Percentiles rank a stretch among this genome's conserved stretches.
phyloP scores from a whole-genome alignment of 176 grass and related monocot species.

The Ananas comosus region DNA sequence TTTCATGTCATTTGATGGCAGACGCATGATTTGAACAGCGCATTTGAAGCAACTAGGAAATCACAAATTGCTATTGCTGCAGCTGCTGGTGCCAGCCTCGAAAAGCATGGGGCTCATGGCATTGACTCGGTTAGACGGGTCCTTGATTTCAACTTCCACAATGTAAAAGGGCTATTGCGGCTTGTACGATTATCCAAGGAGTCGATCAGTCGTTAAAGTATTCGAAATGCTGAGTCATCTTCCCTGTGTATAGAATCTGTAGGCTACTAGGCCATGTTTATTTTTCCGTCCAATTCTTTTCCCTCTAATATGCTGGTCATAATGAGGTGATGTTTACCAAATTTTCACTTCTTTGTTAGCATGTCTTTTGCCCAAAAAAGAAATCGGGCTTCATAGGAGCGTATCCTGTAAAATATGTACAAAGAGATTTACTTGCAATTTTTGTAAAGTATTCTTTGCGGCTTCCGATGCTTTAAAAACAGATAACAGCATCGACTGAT shows the following conservation, averaged over 20 bases:
- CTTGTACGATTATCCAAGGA: conserved; percentile 68
- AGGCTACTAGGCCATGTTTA: background rate
- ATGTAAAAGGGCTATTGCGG: conserved; percentile 54
- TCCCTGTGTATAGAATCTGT: conserved; percentile 4
- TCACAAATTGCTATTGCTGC: conserved; percentile 45
- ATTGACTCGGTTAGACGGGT: conserved; percentile 57
- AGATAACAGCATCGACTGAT: background rate
- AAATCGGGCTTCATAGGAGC: background rate
- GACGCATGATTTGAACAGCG: conserved; percentile 72
- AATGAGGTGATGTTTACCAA: conserved; percentile 3
- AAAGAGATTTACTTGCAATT: conserved; percentile 1
- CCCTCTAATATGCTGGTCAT: background rate
- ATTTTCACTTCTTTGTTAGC: conserved; percentile 6
- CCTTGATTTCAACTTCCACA: conserved; percentile 75
- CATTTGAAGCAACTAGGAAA: conserved; percentile 77
- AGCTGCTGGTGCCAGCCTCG: conserved; percentile 25
- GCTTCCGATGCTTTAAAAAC: background rate
- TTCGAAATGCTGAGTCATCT: background rate
- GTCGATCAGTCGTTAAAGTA: conserved; percentile 35
- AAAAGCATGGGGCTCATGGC: conserved; percentile 24
- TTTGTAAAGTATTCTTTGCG: conserved; percentile 18
- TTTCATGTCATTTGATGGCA: conserved; percentile 28
- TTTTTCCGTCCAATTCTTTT: background rate
- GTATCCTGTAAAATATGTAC: conserved; percentile 3
- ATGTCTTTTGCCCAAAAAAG: background rate